Conservation (phyloP, 2,329 filamentous ascomycete species). For the Calonectria hongkongensis region DNA sequence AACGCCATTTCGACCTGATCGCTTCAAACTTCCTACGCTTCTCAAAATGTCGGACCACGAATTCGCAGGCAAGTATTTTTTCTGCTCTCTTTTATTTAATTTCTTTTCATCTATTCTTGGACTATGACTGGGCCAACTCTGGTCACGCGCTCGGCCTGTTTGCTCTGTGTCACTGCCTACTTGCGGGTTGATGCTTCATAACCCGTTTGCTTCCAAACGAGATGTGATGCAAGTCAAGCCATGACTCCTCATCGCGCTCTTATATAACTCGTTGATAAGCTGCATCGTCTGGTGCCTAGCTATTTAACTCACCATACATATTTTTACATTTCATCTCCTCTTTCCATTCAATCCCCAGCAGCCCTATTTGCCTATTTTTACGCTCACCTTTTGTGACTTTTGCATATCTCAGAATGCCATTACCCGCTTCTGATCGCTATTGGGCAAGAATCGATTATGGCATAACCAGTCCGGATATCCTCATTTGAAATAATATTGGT, state of each 20-base stretch:
- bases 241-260: constrained; percentile 3
- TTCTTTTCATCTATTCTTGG: constrained; percentile 7
- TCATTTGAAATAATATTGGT: too few species aligned
- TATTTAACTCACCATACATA: constrained; percentile 31
- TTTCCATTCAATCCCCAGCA: background rate
- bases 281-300: background rate
- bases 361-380: constrained; percentile 12
- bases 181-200: background rate
- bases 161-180: constrained; percentile 16
- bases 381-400: constrained; percentile 8
- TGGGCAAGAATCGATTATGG: constrained; percentile 53
- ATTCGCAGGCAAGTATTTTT: constrained; percentile 73
- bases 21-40: constrained; percentile 18
- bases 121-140: background rate
- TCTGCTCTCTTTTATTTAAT: constrained; percentile 7
- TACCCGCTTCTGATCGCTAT: constrained; percentile 53
- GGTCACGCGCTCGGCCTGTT: constrained; percentile 3
- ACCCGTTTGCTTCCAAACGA: background rate
- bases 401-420: constrained; percentile 40
- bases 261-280: constrained; percentile 1
- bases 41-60: constrained; percentile 78
- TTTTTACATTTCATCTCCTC: constrained; percentile 39
- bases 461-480: constrained; percentile 41
- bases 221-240: background rate
- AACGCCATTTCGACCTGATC: constrained; percentile 27